Base-by-base conservation (phyloP, 345 rosid species). In the Gossypium bickii region DNA sequence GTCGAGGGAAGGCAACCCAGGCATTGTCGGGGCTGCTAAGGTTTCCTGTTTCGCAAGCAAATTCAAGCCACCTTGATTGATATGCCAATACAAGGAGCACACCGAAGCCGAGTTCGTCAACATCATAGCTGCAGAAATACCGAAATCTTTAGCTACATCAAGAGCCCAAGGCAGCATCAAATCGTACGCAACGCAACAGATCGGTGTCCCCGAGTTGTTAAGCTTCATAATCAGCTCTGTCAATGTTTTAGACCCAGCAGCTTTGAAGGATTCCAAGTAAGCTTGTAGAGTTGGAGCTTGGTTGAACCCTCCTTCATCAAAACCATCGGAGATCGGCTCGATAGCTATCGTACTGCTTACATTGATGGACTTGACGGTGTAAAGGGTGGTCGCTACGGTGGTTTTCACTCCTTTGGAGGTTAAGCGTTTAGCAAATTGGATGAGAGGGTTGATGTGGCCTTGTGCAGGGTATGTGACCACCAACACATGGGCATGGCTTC, bases 21-120 rank as follows among this genome's bases (percentile, higher is more conserved):
- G 88, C 77, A 87, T 18, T 24, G 66, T 49, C 18, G 62, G 55
- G 64, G 82, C 13, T 3, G 79, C 74, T 13, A 47, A 20, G 5
- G 45, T 72, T 71, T 75, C 85, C 59, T 52, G 73, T 47, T 75
- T 64, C 64, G 78, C 7, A 15, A 86, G 88, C 66, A 81, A 71
- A 64, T 57, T 63, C 70, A 85, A 25, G 12, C 58, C 9, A 18
- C 86, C 86, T 45, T 65, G 67, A 65, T 76, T 58, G 58, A 77
- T 62, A 25, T 78, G 76, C 80, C 80, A 83, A 72, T 52, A 87
- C 66, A 85, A n/a, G 47, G 88, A 78, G 79, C 84, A 80, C 11
- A 85, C 84, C 60, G 85, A 72, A 61, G 84, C 88, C 7, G 88
- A 87, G 72, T 77, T 80, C 2, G 88, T 88, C 62, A 88, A 74